These are phyloP conservation scores for Didymella pinodella DNA, from an alignment of 2,329 filamentous ascomycete genomes.

Conservation along the genomic window DNA sequence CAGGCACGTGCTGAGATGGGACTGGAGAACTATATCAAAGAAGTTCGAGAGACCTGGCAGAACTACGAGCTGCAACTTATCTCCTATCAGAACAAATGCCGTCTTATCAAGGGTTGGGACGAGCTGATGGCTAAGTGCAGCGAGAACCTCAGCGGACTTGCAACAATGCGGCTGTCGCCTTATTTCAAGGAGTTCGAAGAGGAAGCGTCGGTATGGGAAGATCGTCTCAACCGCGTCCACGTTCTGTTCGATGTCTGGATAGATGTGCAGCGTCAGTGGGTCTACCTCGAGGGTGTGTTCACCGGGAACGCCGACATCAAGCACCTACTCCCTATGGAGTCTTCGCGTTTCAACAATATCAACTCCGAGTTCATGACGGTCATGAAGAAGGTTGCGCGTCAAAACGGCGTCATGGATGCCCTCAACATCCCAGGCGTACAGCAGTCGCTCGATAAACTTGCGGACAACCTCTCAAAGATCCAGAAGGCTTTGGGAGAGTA, in stretches of 20 bases:
- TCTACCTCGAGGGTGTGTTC: slow-evolving; percentile 98
- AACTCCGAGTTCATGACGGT: slow-evolving; percentile 99
- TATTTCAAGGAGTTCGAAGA: slow-evolving; percentile 99
- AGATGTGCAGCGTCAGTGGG: slow-evolving; percentile 99
- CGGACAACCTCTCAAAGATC: slow-evolving; percentile 98
- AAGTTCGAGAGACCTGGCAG: slow-evolving; percentile 96
- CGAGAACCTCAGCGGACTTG: slow-evolving; percentile 95
- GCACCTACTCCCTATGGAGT: slow-evolving; percentile 94
- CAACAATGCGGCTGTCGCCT: slow-evolving; percentile 98
- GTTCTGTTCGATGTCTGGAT: slow-evolving; percentile 99
- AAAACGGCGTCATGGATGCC: slow-evolving; percentile 93
- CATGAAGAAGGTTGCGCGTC: slow-evolving; percentile 99
- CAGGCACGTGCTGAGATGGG: slow-evolving; percentile 99
- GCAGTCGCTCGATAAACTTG: slow-evolving; percentile 91
- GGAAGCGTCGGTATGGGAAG: slow-evolving; percentile 95
- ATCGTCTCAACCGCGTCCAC: slow-evolving; percentile 96
- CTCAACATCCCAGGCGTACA: slow-evolving; percentile 95
- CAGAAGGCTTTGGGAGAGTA: slow-evolving; percentile 99
- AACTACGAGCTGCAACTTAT: slow-evolving; percentile 94
- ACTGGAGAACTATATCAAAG: slow-evolving; percentile 94
- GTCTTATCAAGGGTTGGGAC: slow-evolving; percentile 96
- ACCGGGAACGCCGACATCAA: slow-evolving; percentile 99
- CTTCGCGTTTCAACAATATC: slow-evolving; percentile 97
- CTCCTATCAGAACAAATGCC: slow-evolving; percentile 97
- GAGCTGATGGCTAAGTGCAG: slow-evolving; percentile 98